Percentiles rank a stretch among this genome's conserved stretches.
Evolutionary conservation across 1,139 yeast species (phyloP).

Genomic region (Debaryomycetaceae sp.): DNA sequence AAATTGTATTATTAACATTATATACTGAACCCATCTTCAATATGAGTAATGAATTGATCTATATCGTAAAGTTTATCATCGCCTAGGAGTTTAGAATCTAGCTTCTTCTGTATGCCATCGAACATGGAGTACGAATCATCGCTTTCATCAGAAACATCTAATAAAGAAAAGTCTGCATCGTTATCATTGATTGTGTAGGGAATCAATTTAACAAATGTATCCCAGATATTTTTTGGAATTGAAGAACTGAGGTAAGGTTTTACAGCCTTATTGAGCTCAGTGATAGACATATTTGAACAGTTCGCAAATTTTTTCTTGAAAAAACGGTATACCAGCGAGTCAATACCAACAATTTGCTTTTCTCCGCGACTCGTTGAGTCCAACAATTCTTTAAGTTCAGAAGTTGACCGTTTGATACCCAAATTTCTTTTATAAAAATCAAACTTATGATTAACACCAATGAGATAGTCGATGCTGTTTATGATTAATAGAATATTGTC

Average conservation of each 20-base stretch:
- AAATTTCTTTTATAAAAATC: conserved; percentile 13
- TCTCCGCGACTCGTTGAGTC: conserved; percentile 7
- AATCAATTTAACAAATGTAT: conserved; percentile 6
- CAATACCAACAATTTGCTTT: not conserved
- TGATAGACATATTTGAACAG: conserved; percentile 4
- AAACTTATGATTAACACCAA: conserved; percentile 12
- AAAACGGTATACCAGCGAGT: conserved; percentile 1
- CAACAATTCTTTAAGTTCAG: conserved; percentile 7
- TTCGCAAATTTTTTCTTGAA: conserved; percentile 1
- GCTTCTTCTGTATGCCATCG: conserved; percentile 20
- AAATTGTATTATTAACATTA: not conserved
- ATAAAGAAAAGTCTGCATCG: conserved; percentile 11
- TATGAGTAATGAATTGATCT: not conserved
- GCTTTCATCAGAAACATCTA: conserved; percentile 13
- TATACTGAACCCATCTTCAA: conserved; percentile 1
- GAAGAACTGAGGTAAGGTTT: not conserved
- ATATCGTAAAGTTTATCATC: conserved; percentile 1
- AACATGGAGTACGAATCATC: conserved; percentile 21
- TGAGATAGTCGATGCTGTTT: conserved; percentile 13
- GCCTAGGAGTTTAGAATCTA: not conserved
- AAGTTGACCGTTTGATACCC: conserved; percentile 6
- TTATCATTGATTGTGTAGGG: conserved; percentile 11
- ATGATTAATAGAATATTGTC: conserved; percentile 7
- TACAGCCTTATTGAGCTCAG: conserved; percentile 6
- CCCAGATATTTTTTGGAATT: not conserved